Evolutionary conservation across 805 yeast genomes (phyloP).

Genomic region (Yarrowia porcina): DNA sequence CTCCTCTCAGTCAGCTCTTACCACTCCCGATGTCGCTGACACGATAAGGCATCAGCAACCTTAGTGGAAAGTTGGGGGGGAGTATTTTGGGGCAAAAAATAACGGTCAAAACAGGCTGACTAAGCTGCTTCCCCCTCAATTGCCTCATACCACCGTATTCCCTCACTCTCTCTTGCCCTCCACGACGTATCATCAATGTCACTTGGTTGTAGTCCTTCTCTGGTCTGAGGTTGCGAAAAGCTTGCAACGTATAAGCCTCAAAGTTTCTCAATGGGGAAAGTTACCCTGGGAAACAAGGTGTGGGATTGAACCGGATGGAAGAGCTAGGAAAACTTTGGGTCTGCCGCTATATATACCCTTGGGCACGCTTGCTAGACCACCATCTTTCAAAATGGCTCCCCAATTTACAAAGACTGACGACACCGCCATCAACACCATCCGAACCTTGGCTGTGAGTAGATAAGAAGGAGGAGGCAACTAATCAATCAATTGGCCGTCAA

Average conservation of each 20-base stretch:
- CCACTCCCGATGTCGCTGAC: constrained; percentile 13
- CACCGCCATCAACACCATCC: constrained; percentile 80
- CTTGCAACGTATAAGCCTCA: neutral
- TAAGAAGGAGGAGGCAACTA: too few species aligned
- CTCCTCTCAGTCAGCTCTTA: too few species aligned
- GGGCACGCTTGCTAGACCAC: neutral
- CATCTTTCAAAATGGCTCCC: constrained; percentile 31
- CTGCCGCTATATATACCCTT: constrained; percentile 18
- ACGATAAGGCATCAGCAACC: constrained; percentile 22
- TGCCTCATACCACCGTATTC: neutral
- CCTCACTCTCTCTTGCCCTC: too few species aligned
- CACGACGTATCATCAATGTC: too few species aligned
- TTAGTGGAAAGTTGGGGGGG: neutral
- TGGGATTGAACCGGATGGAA: constrained; percentile 9
- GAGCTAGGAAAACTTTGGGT: constrained; percentile 24
- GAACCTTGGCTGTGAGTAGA: constrained; percentile 67
- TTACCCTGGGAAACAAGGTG: constrained; percentile 12
- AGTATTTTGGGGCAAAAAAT: too few species aligned
- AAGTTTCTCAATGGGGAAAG: constrained; percentile 3
- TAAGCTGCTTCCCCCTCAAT: neutral
- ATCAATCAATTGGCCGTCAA: neutral
- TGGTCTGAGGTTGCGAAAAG: constrained; percentile 17
- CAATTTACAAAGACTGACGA: constrained; percentile 57
- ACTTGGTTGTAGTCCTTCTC: neutral
- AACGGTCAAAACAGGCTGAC: neutral